These are phyloP conservation scores for Leavenworthia alabamica DNA, from an alignment of 345 rosid genomes.

Conservation along the genomic window DNA sequence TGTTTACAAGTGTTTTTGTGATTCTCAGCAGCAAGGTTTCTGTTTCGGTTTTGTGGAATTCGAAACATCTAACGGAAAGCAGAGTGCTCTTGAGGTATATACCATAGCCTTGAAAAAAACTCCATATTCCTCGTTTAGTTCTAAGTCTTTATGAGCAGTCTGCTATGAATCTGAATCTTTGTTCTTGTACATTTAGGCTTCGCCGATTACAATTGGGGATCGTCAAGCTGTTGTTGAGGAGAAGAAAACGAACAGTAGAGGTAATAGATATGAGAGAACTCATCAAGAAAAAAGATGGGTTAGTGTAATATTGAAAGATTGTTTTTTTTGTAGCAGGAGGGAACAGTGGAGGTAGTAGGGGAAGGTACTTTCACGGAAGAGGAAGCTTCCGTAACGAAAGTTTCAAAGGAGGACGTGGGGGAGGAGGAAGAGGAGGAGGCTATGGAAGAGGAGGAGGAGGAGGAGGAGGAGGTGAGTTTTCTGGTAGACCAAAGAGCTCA, in stretches of 20 bases:
- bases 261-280: slow-evolving; percentile 31
- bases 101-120: neutral
- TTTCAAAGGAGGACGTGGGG: slow-evolving; percentile 35
- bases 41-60: slow-evolving; percentile 80
- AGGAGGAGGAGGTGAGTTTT: slow-evolving; percentile 58
- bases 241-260: slow-evolving; percentile 66
- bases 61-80: slow-evolving; percentile 45
- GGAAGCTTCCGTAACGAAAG: slow-evolving; percentile 49
- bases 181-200: slow-evolving; percentile 44
- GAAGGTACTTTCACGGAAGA: slow-evolving; percentile 46
- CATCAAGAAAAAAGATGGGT: slow-evolving; percentile 21
- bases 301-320: neutral
- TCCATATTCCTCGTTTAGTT: neutral
- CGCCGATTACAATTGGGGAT: slow-evolving; percentile 55
- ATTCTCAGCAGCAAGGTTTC: slow-evolving; percentile 53
- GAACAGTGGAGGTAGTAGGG: slow-evolving; percentile 36
- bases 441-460: slow-evolving; percentile 26
- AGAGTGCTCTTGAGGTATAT: slow-evolving; percentile 55
- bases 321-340: slow-evolving; percentile 20
- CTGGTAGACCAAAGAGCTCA: slow-evolving; percentile 59
- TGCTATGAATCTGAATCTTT: neutral
- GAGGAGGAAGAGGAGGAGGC: slow-evolving; percentile 43
- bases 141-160: neutral
- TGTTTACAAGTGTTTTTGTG: neutral
- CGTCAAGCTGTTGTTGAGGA: slow-evolving; percentile 57